Conservation (phyloP, 2,329 filamentous ascomycete genomes). For the Geosmithia flava region DNA sequence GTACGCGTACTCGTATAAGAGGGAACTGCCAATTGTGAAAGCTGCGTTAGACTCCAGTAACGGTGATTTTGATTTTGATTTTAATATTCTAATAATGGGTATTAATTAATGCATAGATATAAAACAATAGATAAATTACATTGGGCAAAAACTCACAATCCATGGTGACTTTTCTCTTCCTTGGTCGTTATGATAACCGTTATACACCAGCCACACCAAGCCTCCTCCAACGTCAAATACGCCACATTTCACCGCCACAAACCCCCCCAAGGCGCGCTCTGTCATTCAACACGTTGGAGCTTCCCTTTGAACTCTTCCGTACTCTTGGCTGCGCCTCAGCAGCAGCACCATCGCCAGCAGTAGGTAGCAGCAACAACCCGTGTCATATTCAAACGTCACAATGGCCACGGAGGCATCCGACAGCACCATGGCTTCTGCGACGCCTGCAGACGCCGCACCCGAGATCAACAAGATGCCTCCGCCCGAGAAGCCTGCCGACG, state of each 20-base stretch:
- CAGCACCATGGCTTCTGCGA: background rate
- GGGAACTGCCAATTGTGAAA: too few species aligned
- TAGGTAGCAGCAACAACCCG: background rate
- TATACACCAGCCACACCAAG: background rate
- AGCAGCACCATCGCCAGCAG: background rate
- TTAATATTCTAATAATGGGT: too few species aligned
- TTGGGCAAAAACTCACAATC: background rate
- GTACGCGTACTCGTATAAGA: background rate
- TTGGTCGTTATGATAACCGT: background rate
- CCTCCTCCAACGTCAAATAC: background rate
- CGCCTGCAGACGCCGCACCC: background rate
- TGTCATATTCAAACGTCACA: background rate
- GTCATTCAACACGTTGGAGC: background rate
- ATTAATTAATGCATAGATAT: too few species aligned
- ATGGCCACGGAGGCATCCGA: background rate
- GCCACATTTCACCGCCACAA: background rate
- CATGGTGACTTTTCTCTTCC: background rate
- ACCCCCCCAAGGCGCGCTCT: too few species aligned
- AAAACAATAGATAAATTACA: too few species aligned
- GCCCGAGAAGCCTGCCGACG: constrained; percentile 60
- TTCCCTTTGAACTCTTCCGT: background rate
- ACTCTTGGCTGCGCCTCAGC: too few species aligned
- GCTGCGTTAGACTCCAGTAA: too few species aligned
- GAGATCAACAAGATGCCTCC: constrained; percentile 39
- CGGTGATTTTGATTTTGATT: too few species aligned